Conservation (phyloP, 257 asterid genomes). For the Catharanthus roseus region DNA sequence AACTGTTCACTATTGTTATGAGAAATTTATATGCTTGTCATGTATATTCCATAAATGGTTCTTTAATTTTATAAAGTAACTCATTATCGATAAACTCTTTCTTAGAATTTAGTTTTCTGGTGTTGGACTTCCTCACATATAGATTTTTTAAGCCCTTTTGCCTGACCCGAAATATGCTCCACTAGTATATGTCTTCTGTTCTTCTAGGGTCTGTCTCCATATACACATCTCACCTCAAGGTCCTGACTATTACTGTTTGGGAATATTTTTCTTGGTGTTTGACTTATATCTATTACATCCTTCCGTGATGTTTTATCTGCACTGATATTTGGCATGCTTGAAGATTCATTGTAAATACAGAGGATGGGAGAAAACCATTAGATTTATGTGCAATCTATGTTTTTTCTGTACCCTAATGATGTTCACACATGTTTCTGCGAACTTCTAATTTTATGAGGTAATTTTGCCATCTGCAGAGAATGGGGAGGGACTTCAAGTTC, state of each 20-base stretch:
- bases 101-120: background rate
- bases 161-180: background rate
- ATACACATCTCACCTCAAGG: background rate
- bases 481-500: slow-evolving; percentile 94
- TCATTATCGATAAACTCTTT: background rate
- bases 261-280: background rate
- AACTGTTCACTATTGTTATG: background rate
- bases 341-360: background rate
- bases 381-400: background rate
- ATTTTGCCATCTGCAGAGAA: slow-evolving; percentile 51
- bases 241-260: background rate
- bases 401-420: background rate
- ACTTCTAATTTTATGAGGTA: slow-evolving; percentile 10
- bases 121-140: background rate
- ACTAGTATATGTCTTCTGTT: background rate
- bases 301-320: background rate
- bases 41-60: background rate
- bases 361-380: background rate
- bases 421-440: background rate
- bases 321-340: background rate
- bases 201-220: background rate
- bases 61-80: background rate
- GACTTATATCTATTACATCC: background rate
- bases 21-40: background rate
- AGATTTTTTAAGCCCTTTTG: background rate